Evolutionary conservation across 345 rosid species (phyloP), one percentile per base, ranked within the genome.

Genomic region (Camelina neglecta): DNA sequence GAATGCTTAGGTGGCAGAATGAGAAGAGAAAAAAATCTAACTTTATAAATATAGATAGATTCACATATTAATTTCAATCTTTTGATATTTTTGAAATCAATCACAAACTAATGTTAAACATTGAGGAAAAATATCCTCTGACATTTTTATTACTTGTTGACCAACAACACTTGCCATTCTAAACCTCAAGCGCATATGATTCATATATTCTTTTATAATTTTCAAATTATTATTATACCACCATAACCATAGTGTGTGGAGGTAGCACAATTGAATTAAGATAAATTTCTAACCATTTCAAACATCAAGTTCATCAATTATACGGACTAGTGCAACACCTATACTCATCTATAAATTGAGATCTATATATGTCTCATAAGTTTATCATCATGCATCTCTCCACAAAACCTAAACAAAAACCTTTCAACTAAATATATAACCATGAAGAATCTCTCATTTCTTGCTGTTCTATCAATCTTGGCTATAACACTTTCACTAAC

Each of bases 341-440:
- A 29, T 36, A 20, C 11, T 31, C 9, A 21, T 55, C 71, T 73
- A 73, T 73, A 64, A 51, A 54, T 53, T 63, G 55, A 54, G 56
- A 6, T 18, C 18, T 18, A 18, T 42, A 11, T 20, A 42, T 12
- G 5, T 42, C 48, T 44, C 48, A 54, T 15, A 54, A n/a, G 16
- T 31, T 73, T 44, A 44, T 29, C 31, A 29, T 20, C 38, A 18
- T 18, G 18, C 18, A 72, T 38, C 77, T 53, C 55, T 54, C 8
- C 55, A 61, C 2, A 26, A 11, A 24, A 26, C 3, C 31, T 11
- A 1, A 50, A 48, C 1, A 5, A 24, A 69, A 26, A 26, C 12
- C 8, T 12, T 4, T 56, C 11, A 59, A 31, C 61, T 29, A 29
- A 29, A 13, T 7, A 56, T 13, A 56, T n/a, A 3, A 7, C 59